Evolutionary conservation across 495 filamentous ascomycete species (phyloP).

Genomic region (Hypoxylon cercidicola): DNA sequence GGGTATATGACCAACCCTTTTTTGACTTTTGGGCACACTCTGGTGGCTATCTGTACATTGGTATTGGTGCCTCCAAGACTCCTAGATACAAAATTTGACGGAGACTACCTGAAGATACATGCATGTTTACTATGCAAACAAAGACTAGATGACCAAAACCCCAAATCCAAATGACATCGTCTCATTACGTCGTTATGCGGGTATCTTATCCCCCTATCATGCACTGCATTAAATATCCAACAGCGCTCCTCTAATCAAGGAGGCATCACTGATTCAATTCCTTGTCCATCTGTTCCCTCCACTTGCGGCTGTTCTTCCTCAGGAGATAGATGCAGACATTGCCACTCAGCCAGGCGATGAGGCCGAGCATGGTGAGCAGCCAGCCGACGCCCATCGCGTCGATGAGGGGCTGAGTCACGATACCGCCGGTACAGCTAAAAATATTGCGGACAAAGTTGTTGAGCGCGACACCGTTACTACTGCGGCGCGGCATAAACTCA

Average conservation of each 20-base stretch:
- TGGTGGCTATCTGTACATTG: background rate
- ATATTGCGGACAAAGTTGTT: constrained; percentile 91
- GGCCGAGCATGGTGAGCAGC: constrained; percentile 82
- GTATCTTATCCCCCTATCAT: background rate
- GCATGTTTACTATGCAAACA: background rate
- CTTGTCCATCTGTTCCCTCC: constrained; percentile 76
- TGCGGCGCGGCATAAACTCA: constrained; percentile 84
- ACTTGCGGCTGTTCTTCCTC: constrained; percentile 69
- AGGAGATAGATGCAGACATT: constrained; percentile 71
- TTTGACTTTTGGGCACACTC: background rate
- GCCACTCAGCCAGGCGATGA: constrained; percentile 67
- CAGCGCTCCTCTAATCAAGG: too few species aligned
- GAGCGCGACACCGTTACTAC: constrained; percentile 81
- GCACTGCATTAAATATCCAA: background rate
- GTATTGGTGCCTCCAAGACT: background rate
- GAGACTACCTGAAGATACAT: background rate
- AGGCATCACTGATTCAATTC: constrained; percentile 25
- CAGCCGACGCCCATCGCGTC: constrained; percentile 87
- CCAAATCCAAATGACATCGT: background rate
- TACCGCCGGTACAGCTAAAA: constrained; percentile 78
- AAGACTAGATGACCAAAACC: background rate
- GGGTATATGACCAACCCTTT: background rate
- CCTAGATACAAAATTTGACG: background rate
- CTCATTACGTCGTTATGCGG: constrained; percentile 18
- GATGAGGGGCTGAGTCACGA: constrained; percentile 82